Percentiles rank a stretch among this genome's conserved stretches.
These are phyloP conservation scores for Gynochthodes officinalis DNA, from an alignment of 257 asterid species.

Conservation along the genomic window DNA sequence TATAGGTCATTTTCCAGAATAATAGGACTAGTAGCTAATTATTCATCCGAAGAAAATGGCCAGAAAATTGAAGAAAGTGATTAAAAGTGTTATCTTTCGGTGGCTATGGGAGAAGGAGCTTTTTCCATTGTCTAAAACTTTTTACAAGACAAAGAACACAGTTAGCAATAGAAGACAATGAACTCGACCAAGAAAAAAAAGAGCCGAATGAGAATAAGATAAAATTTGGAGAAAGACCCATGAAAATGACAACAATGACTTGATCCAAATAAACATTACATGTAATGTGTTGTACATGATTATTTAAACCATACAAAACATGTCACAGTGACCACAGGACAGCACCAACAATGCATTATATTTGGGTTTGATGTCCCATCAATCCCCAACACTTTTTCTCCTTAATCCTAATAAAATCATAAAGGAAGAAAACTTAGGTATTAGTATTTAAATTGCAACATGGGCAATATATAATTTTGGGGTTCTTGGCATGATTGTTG, in stretches of 20 bases:
- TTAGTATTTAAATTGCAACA: too few relatives aligned
- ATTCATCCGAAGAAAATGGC: background rate
- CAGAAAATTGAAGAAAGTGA: background rate
- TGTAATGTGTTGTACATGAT: background rate
- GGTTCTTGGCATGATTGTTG: too few relatives aligned
- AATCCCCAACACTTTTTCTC: background rate
- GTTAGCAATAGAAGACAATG: background rate
- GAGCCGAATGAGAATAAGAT: background rate
- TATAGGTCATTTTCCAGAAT: too few relatives aligned
- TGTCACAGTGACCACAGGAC: background rate
- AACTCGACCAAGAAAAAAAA: background rate
- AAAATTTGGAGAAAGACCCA: background rate
- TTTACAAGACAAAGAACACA: background rate
- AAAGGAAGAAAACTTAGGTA: background rate
- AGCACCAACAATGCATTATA: background rate
- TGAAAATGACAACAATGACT: slow-evolving; percentile 2
- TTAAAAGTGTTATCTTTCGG: slow-evolving; percentile 9
- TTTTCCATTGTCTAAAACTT: background rate
- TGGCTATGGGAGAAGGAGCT: background rate
- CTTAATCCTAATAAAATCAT: background rate
- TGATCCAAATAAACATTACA: background rate
- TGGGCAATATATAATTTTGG: too few relatives aligned
- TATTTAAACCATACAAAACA: background rate
- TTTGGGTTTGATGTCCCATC: slow-evolving; percentile 6
- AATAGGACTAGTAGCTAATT: too few relatives aligned